Evolutionary conservation across 2,329 filamentous ascomycete genomes (phyloP).

Genomic region (Fusarium pseudonygamai): DNA sequence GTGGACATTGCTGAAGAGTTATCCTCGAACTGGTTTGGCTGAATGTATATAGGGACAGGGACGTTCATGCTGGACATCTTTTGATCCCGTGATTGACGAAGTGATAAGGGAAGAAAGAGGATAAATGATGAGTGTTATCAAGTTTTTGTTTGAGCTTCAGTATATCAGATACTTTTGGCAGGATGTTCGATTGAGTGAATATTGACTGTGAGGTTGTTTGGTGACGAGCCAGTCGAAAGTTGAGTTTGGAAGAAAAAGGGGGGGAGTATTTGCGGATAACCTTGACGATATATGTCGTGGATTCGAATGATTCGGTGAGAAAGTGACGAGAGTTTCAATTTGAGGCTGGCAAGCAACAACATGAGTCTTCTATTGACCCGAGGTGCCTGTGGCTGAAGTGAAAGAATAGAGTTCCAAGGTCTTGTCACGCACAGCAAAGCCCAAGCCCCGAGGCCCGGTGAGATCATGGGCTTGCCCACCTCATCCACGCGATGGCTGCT

Average conservation of each 20-base stretch:
- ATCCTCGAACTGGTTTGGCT: neutral
- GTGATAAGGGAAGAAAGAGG: neutral
- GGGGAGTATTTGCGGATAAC: neutral
- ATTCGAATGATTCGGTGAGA: neutral
- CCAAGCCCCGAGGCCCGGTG: neutral
- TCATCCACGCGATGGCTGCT: neutral
- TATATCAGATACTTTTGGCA: neutral
- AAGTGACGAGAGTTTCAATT: neutral
- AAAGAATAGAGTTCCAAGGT: neutral
- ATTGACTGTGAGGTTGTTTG: neutral
- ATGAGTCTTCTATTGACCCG: neutral
- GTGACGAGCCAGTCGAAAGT: neutral
- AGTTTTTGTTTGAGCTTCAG: neutral
- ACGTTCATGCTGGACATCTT: neutral
- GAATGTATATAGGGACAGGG: neutral
- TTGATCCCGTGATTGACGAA: neutral
- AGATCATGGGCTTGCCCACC: neutral
- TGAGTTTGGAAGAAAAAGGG: neutral
- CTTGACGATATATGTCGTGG: neutral
- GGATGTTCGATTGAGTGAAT: neutral
- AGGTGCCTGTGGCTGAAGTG: neutral
- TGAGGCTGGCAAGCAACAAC: neutral
- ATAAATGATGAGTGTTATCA: neutral
- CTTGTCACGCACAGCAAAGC: neutral
- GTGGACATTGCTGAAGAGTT: neutral